A percentile compares a stretch with the other conserved stretches of the same genome.
Conservation (phyloP, 495 filamentous ascomycete genomes). For the Aspergillus steynii region DNA sequence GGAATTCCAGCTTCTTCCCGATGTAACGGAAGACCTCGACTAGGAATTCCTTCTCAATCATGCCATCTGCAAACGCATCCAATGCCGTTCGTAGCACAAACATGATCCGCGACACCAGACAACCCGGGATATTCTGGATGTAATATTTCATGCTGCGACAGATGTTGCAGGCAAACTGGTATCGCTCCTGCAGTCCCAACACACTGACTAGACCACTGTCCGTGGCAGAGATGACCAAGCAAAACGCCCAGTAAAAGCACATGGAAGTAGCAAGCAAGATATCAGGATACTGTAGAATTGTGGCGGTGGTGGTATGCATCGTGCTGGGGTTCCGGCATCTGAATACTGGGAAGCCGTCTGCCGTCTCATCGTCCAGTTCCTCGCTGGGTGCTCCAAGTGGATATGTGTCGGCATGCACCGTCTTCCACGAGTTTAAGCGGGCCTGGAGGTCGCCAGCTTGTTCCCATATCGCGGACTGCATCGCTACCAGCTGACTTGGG, state of each 20-base stretch:
- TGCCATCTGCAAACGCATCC: constrained; percentile 25
- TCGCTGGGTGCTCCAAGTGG: constrained; percentile 16
- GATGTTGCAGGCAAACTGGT: constrained; percentile 28
- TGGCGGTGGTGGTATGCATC: constrained; percentile 12
- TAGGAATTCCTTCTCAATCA: constrained; percentile 27
- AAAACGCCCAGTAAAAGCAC: constrained; percentile 28
- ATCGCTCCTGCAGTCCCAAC: constrained; percentile 22
- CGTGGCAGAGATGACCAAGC: constrained; percentile 22
- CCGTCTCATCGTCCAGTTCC: constrained; percentile 5
- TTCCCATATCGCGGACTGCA: constrained; percentile 22
- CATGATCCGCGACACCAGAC: constrained; percentile 29
- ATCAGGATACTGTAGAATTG: constrained; percentile 23
- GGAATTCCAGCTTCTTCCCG: constrained; percentile 23
- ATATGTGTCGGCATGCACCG: constrained; percentile 20
- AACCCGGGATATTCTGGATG: constrained; percentile 24
- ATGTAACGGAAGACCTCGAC: constrained; percentile 24
- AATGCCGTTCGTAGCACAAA: constrained; percentile 28
- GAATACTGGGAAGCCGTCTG: constrained; percentile 21
- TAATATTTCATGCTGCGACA: constrained; percentile 34
- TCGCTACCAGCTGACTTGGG: constrained; percentile 12
- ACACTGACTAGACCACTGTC: constrained; percentile 23
- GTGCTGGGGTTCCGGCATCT: constrained; percentile 20
- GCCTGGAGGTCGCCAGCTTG: constrained; percentile 22
- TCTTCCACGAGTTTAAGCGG: constrained; percentile 24
- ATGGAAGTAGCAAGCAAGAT: constrained; percentile 22